Evolutionary conservation across 331 rosid species (phyloP), one percentile per base, ranked within the genome.

Genomic region (Pyracantha coccinea): DNA sequence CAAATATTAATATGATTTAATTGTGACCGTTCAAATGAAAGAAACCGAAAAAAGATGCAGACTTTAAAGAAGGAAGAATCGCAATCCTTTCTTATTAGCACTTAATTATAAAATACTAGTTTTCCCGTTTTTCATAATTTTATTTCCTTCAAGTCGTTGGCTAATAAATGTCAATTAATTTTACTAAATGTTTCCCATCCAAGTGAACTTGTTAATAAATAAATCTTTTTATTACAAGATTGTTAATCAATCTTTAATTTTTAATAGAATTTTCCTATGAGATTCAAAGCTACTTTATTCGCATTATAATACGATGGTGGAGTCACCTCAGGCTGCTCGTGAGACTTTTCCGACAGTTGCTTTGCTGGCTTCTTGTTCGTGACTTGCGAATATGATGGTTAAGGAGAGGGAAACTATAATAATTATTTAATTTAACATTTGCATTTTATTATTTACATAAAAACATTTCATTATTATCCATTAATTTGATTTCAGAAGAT

Each of bases 41-140:
- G 13, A 35, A 35, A 35, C 9, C 3, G 0, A 0, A 9, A 9
- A 35, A 35, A 35, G 13, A 35, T 35, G 44, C 0, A n/a, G 44
- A 35, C 44, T 35, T 35, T 35, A 35, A 32, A 32, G 35, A 32
- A 32, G 38, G 9, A 7, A 1, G 9, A 32, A 32, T 32, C 38
- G 2, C 38, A 32, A 7, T 32, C 38, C 38, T 7, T 32, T 32
- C 38, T 32, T 32, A 32, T 32, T 7, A 32, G 8, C 35, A 32
- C 38, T 32, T 32, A 32, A 32, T 32, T 32, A 32, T 32, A 50
- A 52, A 52, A 53, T 53, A 19, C 58, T 19, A 16, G 21, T 53
- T 53, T 7, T 19, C 21, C 24, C 5, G 10, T 53, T 2, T n/a
- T 54, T n/a, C 11, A 3, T 54, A 54, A 13, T 20, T 58, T 57